Percentiles rank a stretch among this genome's conserved stretches.
These are phyloP conservation scores for Erysiphe pulchra DNA, from an alignment of 2,329 filamentous ascomycete species.

Conservation along the genomic window DNA sequence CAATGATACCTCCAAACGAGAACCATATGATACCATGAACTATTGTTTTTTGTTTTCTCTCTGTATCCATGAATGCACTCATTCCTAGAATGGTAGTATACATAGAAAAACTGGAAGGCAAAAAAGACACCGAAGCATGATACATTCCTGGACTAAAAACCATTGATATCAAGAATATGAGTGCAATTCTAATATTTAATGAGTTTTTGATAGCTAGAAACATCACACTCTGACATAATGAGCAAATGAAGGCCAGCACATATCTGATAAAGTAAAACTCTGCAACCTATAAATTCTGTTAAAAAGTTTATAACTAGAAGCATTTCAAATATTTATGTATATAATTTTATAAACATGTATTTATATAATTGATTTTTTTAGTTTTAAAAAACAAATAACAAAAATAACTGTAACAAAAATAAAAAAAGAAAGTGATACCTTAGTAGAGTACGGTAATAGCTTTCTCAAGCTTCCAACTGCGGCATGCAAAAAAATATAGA, in stretches of 20 bases:
- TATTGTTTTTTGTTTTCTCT: slow-evolving; percentile 44
- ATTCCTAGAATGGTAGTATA: slow-evolving; percentile 71
- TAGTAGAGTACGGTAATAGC: slow-evolving; percentile 33
- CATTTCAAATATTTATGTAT: no score
- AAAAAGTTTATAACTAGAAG: no score
- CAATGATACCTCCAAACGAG: slow-evolving; percentile 57
- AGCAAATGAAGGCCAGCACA: slow-evolving; percentile 48
- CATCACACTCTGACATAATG: slow-evolving; percentile 57
- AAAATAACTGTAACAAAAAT: not conserved
- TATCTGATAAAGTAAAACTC: slow-evolving; percentile 80
- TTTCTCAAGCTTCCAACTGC: slow-evolving; percentile 39
- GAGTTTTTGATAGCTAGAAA: slow-evolving; percentile 53
- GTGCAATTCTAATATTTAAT: slow-evolving; percentile 58
- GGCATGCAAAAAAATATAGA: slow-evolving; percentile 65
- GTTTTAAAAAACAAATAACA: slow-evolving; percentile 2
- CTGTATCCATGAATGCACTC: slow-evolving; percentile 77
- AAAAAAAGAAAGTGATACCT: slow-evolving; percentile 17
- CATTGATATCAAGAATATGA: slow-evolving; percentile 59
- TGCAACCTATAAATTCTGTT: slow-evolving; percentile 17
- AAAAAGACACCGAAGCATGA: slow-evolving; percentile 61
- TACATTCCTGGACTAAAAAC: slow-evolving; percentile 77
- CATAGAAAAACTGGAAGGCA: slow-evolving; percentile 95
- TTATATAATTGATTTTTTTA: not conserved
- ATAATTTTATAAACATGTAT: no score
- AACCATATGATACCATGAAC: slow-evolving; percentile 78